A percentile compares a stretch with the other conserved stretches of the same genome.
Conservation (phyloP, 495 filamentous ascomycete genomes). For the Talaromyces stipitatus region DNA sequence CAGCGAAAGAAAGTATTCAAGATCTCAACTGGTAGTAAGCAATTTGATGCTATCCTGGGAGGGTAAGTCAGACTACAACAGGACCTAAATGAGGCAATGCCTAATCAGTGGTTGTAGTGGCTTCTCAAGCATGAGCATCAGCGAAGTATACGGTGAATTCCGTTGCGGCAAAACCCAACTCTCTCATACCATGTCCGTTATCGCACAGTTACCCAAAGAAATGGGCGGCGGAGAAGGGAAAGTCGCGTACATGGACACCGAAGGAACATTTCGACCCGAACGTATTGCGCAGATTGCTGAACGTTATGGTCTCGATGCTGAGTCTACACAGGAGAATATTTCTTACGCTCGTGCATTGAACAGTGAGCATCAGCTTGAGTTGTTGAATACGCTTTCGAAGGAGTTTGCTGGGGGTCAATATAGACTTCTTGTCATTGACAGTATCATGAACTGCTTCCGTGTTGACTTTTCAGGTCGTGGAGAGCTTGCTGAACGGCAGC, state of each 20-base stretch:
- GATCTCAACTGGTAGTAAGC: conserved; percentile 70
- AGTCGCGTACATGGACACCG: conserved; percentile 75
- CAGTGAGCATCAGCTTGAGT: conserved; percentile 67
- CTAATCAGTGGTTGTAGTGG: conserved; percentile 40
- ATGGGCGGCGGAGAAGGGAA: conserved; percentile 71
- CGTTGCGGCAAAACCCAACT: conserved; percentile 73
- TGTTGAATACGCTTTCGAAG: conserved; percentile 57
- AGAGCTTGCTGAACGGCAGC: conserved; percentile 69
- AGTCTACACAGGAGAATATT: conserved; percentile 66
- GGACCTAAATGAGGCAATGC: background rate
- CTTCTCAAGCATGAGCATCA: conserved; percentile 76
- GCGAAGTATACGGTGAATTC: conserved; percentile 66
- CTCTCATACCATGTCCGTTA: conserved; percentile 61
- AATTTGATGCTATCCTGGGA: conserved; percentile 64
- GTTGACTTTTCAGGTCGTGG: conserved; percentile 70
- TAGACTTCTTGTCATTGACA: conserved; percentile 68
- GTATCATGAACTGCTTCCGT: conserved; percentile 72
- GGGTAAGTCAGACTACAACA: conserved; percentile 37
- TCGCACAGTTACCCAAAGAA: conserved; percentile 51
- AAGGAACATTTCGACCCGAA: conserved; percentile 73
- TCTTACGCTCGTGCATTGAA: conserved; percentile 64
- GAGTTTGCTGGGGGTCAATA: conserved; percentile 64
- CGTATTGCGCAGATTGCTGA: conserved; percentile 66
- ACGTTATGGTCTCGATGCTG: conserved; percentile 62
- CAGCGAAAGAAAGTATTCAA: conserved; percentile 60